Percentiles rank a stretch among this genome's conserved stretches.
Conservation (phyloP, 2,329 filamentous ascomycete species). For the Hypomyces perniciosus region DNA sequence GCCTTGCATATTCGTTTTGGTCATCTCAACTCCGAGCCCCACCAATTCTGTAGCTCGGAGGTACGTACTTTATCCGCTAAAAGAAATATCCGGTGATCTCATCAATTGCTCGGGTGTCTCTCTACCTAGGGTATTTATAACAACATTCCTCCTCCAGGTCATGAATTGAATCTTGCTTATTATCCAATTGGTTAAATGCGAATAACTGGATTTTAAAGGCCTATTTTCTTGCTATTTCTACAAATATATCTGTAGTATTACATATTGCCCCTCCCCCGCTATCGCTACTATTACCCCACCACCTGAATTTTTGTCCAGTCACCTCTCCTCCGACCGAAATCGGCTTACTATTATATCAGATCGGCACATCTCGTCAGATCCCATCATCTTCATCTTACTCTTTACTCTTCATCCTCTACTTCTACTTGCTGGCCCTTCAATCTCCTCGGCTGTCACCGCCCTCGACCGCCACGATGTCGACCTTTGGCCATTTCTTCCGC, state of each 20-base stretch:
- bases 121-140: too few species aligned
- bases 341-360: slow-evolving; percentile 6
- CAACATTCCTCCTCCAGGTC: too few species aligned
- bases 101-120: too few species aligned
- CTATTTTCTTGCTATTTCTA: too few species aligned
- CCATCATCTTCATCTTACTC: background rate
- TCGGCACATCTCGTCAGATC: background rate
- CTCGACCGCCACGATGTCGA: slow-evolving; percentile 59
- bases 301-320: background rate
- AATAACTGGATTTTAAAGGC: too few species aligned
- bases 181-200: too few species aligned
- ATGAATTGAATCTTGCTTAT: too few species aligned
- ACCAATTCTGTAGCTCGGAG: too few species aligned
- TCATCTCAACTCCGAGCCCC: too few species aligned
- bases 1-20: too few species aligned
- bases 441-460: slow-evolving; percentile 1
- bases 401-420: background rate
- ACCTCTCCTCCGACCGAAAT: slow-evolving; percentile 9
- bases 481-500: slow-evolving; percentile 74
- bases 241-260: background rate
- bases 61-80: too few species aligned
- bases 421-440: background rate
- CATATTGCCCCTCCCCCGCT: slow-evolving; percentile 16
- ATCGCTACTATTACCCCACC: background rate
- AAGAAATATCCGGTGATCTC: too few species aligned